A percentile compares a stretch with the other conserved stretches of the same genome.
Evolutionary conservation across 805 yeast species (phyloP).

Genomic region (Candida berthetii): DNA sequence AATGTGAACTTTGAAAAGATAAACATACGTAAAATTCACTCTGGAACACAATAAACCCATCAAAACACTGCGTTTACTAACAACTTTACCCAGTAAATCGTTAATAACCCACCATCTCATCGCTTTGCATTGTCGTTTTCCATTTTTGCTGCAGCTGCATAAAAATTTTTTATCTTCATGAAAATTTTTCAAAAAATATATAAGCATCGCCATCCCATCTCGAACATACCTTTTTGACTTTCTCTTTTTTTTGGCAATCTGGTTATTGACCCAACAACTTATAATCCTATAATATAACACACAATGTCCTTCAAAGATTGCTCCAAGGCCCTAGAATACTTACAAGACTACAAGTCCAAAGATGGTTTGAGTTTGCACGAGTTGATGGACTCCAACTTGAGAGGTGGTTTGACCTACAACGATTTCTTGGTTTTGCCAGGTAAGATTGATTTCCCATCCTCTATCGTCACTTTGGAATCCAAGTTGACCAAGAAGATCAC

Average conservation of each 20-base stretch:
- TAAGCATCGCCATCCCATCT: slow-evolving; percentile 6
- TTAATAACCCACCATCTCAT: too few relatives aligned
- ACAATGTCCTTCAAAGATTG: slow-evolving; percentile 31
- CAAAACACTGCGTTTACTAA: too few relatives aligned
- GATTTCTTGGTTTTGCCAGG: slow-evolving; percentile 96
- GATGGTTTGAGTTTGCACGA: slow-evolving; percentile 84
- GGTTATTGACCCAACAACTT: background rate
- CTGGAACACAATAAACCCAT: too few relatives aligned
- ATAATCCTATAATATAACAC: background rate
- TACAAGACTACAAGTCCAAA: slow-evolving; percentile 57
- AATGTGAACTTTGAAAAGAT: too few relatives aligned
- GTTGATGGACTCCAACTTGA: slow-evolving; percentile 81
- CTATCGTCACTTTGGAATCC: slow-evolving; percentile 71
- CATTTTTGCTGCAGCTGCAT: too few relatives aligned
- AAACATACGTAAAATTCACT: too few relatives aligned
- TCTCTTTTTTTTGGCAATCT: slow-evolving; percentile 3
- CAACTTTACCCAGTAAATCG: too few relatives aligned
- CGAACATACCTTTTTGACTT: background rate
- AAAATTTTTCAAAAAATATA: too few relatives aligned
- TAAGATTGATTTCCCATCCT: slow-evolving; percentile 82
- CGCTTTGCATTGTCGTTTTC: too few relatives aligned
- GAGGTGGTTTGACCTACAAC: slow-evolving; percentile 97
- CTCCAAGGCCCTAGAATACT: slow-evolving; percentile 60
- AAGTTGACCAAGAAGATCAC: slow-evolving; percentile 88
- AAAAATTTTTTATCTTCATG: too few relatives aligned